Evolutionary conservation across 2,329 filamentous ascomycete species (phyloP).

Genomic region (Paramyrothecium sp.): DNA sequence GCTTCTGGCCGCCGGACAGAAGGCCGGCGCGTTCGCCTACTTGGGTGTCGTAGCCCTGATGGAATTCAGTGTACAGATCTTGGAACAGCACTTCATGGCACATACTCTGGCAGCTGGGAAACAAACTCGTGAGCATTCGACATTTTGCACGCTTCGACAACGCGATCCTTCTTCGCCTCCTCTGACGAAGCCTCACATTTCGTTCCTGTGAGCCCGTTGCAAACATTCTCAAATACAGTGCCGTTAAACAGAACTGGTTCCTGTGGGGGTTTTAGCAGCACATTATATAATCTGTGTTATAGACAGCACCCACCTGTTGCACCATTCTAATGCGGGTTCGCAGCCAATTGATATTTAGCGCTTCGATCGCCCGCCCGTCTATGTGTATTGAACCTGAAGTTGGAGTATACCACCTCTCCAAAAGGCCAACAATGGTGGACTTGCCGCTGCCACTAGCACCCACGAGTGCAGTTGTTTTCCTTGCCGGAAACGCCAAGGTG

Average conservation of each 20-base stretch:
- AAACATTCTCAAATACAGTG: neutral
- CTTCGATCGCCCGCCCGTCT: neutral
- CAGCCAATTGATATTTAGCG: constrained; percentile 37
- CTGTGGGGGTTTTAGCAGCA: constrained; percentile 6
- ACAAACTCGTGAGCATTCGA: neutral
- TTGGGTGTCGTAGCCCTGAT: neutral
- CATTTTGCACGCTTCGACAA: neutral
- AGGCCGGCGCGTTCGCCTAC: neutral
- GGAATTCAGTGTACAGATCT: neutral
- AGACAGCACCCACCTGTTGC: constrained; percentile 16
- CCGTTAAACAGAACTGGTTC: neutral
- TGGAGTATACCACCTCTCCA: constrained; percentile 2
- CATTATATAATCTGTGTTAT: neutral
- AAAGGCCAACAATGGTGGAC: neutral
- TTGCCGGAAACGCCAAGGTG: constrained; percentile 29
- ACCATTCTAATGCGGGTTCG: constrained; percentile 44
- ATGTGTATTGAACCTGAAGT: neutral
- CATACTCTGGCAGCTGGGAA: constrained; percentile 1
- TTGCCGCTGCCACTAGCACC: constrained; percentile 5
- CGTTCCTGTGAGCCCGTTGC: neutral
- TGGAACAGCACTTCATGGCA: neutral
- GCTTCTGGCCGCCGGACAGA: neutral
- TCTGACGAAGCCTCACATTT: neutral
- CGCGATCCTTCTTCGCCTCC: neutral
- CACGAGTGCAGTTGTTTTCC: constrained; percentile 27